phyloP scores from a whole-genome alignment of 805 yeast genomes.

The Metschnikowia bowlesiae region DNA sequence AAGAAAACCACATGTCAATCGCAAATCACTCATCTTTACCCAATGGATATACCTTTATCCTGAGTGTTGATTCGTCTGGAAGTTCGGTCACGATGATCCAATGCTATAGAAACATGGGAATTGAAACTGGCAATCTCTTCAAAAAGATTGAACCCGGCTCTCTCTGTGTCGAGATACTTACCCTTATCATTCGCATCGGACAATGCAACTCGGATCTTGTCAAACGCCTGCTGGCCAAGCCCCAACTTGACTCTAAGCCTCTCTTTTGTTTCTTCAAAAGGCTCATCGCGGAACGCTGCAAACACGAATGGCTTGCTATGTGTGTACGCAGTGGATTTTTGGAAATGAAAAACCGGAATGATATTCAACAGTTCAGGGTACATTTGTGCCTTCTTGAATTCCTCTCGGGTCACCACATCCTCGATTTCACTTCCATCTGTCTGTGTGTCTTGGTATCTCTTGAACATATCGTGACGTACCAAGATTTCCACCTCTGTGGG shows the following conservation, averaged over 20 bases:
- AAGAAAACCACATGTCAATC: background rate
- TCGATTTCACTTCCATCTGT: conserved; percentile 20
- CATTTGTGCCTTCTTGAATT: conserved; percentile 16
- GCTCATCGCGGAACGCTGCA: conserved; percentile 64
- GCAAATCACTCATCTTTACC: conserved; percentile 10
- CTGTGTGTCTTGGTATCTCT: conserved; percentile 20
- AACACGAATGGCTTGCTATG: conserved; percentile 90
- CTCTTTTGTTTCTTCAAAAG: conserved; percentile 53
- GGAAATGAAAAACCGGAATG: conserved; percentile 71
- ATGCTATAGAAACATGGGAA: conserved; percentile 55
- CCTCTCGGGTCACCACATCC: conserved; percentile 20
- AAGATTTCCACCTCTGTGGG: conserved; percentile 41
- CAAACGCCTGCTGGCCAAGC: conserved; percentile 73
- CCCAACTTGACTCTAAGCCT: conserved; percentile 72
- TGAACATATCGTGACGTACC: conserved; percentile 32
- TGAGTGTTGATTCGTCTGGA: conserved; percentile 36
- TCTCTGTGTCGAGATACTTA: conserved; percentile 43
- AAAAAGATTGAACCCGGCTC: conserved; percentile 52
- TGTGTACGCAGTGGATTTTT: conserved; percentile 56
- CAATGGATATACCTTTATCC: conserved; percentile 43
- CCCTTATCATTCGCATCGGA: conserved; percentile 42
- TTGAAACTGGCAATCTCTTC: conserved; percentile 42
- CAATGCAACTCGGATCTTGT: conserved; percentile 64
- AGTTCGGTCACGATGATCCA: conserved; percentile 85
- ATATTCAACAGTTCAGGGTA: conserved; percentile 35